Base-by-base conservation (phyloP, 1,284 basidiomycete genomes). In the Ustilago hordei region DNA sequence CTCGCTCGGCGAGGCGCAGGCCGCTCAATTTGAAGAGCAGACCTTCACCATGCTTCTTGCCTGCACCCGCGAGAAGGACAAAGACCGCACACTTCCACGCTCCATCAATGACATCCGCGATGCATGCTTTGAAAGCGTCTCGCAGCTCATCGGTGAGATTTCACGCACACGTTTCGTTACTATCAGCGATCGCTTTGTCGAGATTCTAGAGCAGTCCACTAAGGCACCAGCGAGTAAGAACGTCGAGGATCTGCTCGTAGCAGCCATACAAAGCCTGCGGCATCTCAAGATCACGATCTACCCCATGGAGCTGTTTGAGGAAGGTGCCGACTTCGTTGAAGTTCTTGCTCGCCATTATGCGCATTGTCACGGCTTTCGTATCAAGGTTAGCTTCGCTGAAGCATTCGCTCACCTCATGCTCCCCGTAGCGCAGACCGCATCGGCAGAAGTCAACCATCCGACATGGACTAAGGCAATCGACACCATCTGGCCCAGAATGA, bases 391-490 rank as follows among this genome's bases (percentile, higher is more conserved):
- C 2, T 97, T 95, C 84, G 93, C 94, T 0, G 93, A 97, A 75
- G 92, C 92, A 0, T 88, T 98, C 45, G 90, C 91, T 3, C 89
- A 91, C 53, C 86, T 98, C 13, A 86, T 98, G 53, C 93, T 97
- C 87, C 93, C 94, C 0, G 94, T 98, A 45, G 93, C 93, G 67
- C 79, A 94, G 91, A 95, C 93, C 32, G 95, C 95, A 0, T 95
- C 96, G 85, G 95, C 94, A 1, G 95, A 98, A 87, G 94, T 96
- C 55, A 97, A 98, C 82, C 93, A 97, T 85, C 95, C 95, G 0
- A 90, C 92, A 64, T 98, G 95, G 95, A 92, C 91, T 2, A 94
- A 94, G 84, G 95, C 95, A 0, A 92, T 97, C 54, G 92, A 95
- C 75, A 88, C 91, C 7, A 93, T 98, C 48, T 91, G 92, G 82